Conservation (phyloP, 177 flowering plant species). For the Tripterygium wilfordii region DNA sequence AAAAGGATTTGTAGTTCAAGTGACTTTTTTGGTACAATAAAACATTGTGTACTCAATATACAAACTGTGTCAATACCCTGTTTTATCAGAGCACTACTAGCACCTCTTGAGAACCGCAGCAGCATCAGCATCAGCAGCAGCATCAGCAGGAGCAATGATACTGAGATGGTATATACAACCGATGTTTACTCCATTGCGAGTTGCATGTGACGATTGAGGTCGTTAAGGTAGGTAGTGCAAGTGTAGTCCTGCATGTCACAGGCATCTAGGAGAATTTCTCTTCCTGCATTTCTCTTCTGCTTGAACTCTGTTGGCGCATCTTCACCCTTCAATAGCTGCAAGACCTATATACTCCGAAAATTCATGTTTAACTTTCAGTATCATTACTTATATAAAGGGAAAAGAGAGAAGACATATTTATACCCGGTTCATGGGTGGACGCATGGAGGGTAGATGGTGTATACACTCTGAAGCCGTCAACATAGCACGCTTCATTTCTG, state of each 20-base stretch:
- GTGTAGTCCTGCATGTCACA: slow-evolving; percentile 76
- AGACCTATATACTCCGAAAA: slow-evolving; percentile 38
- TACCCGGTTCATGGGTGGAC: slow-evolving; percentile 81
- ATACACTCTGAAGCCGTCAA: slow-evolving; percentile 77
- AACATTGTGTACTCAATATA: too few species aligned
- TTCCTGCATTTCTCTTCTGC: slow-evolving; percentile 31
- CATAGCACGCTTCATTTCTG: slow-evolving; percentile 67
- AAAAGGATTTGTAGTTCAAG: too few species aligned
- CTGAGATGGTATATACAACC: too few species aligned
- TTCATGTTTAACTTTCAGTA: not conserved
- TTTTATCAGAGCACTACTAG: too few species aligned
- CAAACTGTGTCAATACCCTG: too few species aligned
- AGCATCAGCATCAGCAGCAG: too few species aligned
- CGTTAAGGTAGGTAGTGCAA: slow-evolving; percentile 58
- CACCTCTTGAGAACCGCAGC: too few species aligned
- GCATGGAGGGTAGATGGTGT: slow-evolving; percentile 49
- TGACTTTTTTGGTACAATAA: too few species aligned
- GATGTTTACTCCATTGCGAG: slow-evolving; percentile 78
- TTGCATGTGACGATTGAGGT: slow-evolving; percentile 73
- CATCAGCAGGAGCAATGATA: too few species aligned
- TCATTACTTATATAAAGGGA: not conserved
- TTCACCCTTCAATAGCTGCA: slow-evolving; percentile 60
- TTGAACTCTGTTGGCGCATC: slow-evolving; percentile 31
- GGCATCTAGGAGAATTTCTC: slow-evolving; percentile 50
- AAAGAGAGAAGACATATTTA: not conserved